Base-by-base conservation (phyloP, 2,329 filamentous ascomycete species). In the Pseudocercospora cruenta region DNA sequence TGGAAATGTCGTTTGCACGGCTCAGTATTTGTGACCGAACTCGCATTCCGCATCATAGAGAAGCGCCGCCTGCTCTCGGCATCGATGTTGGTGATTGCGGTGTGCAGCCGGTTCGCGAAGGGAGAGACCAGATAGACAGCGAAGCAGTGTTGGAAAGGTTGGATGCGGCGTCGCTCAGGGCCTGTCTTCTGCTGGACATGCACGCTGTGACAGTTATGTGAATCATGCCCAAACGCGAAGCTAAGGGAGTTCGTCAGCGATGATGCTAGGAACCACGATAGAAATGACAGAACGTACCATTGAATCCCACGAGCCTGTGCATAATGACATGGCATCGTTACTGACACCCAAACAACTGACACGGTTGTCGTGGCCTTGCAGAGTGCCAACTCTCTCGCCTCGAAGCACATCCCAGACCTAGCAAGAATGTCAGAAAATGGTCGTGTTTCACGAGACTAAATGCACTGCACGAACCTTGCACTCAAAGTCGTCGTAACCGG, bases 281-380 rank as follows among this genome's bases (percentile, higher is more conserved):
- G 16, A 22, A n/a, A 31, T 21, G 10, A 19, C 2, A 31, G 36
- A 63, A 87, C 93, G 84, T 87, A 98, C 95, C 86, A 97, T 87
- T 76, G 95, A 97, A 84, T 99, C 95, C 95, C 95, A 99, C 73
- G 95, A 99, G 80, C 95, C 95, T 77, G 95, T 99, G 88, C 95
- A 98, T 84, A 99, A 86, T 85, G 94, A 98, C 84, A 98, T 97
- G 70, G 94, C 95, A 78, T 99, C 95, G 80, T 98, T 98, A 86
- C 94, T 98, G 75, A 99, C 95, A 72, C 95, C 95, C 78, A 99
- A 84, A 82, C 95, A 99, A 87, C 94, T 98, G 79, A 99, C 95
- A 73, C 95, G 91, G 85, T 99, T 99, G 82, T 98, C 94, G 81
- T 99, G 95, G 75, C 95, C 95, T 76, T 96, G 94, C 67, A 99